phyloP scores from a whole-genome alignment of 495 filamentous ascomycete species.

The Penicillium atrosanguineum region DNA sequence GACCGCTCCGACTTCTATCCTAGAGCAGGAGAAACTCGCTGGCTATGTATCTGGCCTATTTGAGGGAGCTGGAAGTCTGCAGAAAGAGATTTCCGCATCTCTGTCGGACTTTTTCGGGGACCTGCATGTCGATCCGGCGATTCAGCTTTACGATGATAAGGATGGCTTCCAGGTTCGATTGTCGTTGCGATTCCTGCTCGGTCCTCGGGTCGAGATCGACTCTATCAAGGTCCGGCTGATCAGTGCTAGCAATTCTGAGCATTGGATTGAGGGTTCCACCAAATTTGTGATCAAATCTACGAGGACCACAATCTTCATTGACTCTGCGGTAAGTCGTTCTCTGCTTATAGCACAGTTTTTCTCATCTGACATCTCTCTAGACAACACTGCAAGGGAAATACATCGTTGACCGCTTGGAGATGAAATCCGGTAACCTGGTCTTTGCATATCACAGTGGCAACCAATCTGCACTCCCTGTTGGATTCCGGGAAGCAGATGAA shows the following conservation, averaged over 20 bases:
- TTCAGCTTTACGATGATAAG: conserved; percentile 64
- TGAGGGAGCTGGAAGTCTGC: conserved; percentile 55
- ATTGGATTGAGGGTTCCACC: conserved; percentile 39
- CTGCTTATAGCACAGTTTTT: neutral
- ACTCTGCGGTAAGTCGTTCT: conserved; percentile 33
- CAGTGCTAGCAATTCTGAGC: conserved; percentile 32
- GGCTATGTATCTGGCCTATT: conserved; percentile 68
- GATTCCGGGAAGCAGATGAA: conserved; percentile 42
- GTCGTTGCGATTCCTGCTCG: conserved; percentile 67
- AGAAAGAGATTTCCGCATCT: conserved; percentile 63
- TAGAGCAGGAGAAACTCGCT: conserved; percentile 54
- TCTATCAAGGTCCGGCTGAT: conserved; percentile 64
- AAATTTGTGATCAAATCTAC: conserved; percentile 39
- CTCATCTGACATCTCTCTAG: conserved; percentile 36
- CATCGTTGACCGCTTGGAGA: conserved; percentile 66
- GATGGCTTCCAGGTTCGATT: conserved; percentile 79
- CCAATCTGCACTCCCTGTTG: conserved; percentile 33
- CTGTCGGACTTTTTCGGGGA: conserved; percentile 72
- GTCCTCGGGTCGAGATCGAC: conserved; percentile 65
- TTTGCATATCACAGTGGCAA: conserved; percentile 47
- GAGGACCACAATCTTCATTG: conserved; percentile 36
- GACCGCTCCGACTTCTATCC: conserved; percentile 30
- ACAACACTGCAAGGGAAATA: conserved; percentile 72
- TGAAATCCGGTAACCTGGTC: conserved; percentile 65
- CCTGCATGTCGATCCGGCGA: conserved; percentile 64